Percentiles rank a stretch among this genome's conserved stretches.
Evolutionary conservation across 148 eudicot genomes (phyloP).

Genomic region (Diospyros lotus): DNA sequence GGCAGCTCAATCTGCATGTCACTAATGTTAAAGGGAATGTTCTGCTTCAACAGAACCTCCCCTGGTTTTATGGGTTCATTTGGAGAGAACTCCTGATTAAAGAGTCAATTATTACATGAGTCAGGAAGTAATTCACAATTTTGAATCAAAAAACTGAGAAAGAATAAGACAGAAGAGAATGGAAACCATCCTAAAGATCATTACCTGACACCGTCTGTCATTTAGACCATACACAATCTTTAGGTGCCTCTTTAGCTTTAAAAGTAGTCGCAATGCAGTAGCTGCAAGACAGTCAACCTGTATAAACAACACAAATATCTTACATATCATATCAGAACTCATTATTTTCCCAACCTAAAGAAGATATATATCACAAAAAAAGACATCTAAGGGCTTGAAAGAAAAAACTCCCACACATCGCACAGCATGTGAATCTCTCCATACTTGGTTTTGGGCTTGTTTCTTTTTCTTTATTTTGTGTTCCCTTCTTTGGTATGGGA

Average conservation of each 20-base stretch:
- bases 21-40: constrained; percentile 56
- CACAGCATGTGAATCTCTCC: no score
- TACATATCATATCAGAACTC: background rate
- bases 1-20: constrained; percentile 50
- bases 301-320: constrained; percentile 21
- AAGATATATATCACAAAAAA: no score
- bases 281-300: constrained; percentile 85
- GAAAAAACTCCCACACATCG: no score
- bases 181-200: background rate
- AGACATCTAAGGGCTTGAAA: no score
- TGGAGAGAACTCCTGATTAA: constrained; percentile 78
- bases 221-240: constrained; percentile 75
- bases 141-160: no score
- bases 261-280: constrained; percentile 73
- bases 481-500: background rate
- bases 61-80: constrained; percentile 79
- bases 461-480: no score
- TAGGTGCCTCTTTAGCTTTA: constrained; percentile 89
- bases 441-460: no score
- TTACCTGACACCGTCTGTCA: constrained; percentile 92
- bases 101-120: background rate
- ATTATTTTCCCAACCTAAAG: no score
- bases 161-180: no score
- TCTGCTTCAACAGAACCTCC: constrained; percentile 69
- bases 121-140: no score